Base-by-base conservation (phyloP, 768 basidiomycete species). In the Xerocomellus chrysenteron region DNA sequence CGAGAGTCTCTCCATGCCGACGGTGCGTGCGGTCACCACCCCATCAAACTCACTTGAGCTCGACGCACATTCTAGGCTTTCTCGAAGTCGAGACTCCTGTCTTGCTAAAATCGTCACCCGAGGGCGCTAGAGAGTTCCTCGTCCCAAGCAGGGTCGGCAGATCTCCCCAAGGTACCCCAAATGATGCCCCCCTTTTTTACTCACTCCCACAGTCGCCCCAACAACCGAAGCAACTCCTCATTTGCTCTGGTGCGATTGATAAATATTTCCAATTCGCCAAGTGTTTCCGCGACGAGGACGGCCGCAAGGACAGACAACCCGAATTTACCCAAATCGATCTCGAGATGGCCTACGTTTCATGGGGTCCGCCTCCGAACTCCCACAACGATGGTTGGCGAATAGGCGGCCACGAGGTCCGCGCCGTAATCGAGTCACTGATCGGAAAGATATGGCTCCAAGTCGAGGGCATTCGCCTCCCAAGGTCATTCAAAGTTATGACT, bases 281-380 rank as follows among this genome's bases (percentile, higher is more conserved):
- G 61, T 98, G 95, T 74, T 98, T 98, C 79, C 84, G 95, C 44
- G 95, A 98, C 71, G 95, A 98, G 73, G 93, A 92, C 66, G 94
- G 94, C 5, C 82, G 95, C 54, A 94, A 90, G 72, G 95, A 98
- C 70, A 82, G 95, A 43, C 95, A 98, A 68, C 94, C 95, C 0
- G 95, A 98, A 72, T 98, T 98, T 73, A 98, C 95, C 21, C 95
- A 98, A 75, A 79, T 98, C 58, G 95, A 98, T 83, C 73, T 98
- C 59, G 95, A 98, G 75, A 95, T 97, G 90, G 93, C 90, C 2
- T 98, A 90, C 73, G 87, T 95, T 17, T 88, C 88, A 9, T 97
- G 95, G 86, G 88, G 87, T 47, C 61, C 65, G 4, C 52, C 55
- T 16, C 10, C 19, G 11, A 11, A 47, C 17, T 50, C 67, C 43